A percentile compares a stretch with the other conserved stretches of the same genome.
Evolutionary conservation across 2,329 filamentous ascomycete genomes (phyloP).

Genomic region (Sclerotinia glacialis): DNA sequence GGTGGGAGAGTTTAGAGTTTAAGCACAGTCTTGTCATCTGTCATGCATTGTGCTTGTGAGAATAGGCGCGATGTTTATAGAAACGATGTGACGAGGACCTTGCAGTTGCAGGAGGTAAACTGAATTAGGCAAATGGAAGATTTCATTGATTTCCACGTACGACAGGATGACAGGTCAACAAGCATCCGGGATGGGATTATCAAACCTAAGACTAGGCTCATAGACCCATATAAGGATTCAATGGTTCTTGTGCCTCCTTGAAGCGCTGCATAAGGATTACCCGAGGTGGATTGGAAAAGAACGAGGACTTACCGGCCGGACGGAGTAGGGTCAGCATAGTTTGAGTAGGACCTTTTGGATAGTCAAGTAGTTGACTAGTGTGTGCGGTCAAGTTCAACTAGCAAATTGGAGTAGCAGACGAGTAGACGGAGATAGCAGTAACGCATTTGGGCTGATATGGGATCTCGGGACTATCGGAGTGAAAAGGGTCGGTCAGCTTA

Average conservation of each 20-base stretch:
- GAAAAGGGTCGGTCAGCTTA: neutral
- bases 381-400: no score
- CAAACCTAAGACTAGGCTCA: conserved; percentile 8
- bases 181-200: conserved; percentile 13
- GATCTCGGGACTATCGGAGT: conserved; percentile 18
- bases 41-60: conserved; percentile 6
- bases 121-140: neutral
- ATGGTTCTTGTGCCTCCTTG: conserved; percentile 16
- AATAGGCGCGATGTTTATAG: conserved; percentile 23
- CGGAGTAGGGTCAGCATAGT: neutral
- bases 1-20: conserved; percentile 7
- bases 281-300: neutral
- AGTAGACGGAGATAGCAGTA: neutral
- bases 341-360: conserved; percentile 1
- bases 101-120: conserved; percentile 4
- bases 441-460: conserved; percentile 8
- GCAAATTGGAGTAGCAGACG: neutral
- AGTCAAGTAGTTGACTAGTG: no score
- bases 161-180: conserved; percentile 11
- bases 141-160: conserved; percentile 5
- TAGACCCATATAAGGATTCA: conserved; percentile 20
- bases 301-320: neutral
- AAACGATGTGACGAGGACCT: conserved; percentile 14
- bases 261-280: conserved; percentile 20
- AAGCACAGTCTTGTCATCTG: conserved; percentile 11